phyloP scores from a whole-genome alignment of 106 monocot genomes.

The Cymbidium sinense region DNA sequence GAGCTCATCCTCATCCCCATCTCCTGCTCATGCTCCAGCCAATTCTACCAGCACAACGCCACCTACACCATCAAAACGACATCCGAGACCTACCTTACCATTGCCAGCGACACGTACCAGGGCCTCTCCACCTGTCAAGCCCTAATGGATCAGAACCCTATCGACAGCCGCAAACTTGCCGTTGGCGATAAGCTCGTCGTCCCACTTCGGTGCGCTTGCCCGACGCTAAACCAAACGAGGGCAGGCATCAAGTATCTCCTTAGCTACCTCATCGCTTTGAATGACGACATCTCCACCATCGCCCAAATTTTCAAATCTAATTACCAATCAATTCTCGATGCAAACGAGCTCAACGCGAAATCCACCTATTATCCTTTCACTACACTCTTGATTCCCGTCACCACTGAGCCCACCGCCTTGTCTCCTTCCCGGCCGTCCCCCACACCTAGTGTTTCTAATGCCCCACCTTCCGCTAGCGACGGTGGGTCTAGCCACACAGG shows the following conservation, averaged over 20 bases:
- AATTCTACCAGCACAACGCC: slow-evolving; percentile 67
- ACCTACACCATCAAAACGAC: slow-evolving; percentile 27
- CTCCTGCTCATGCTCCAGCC: slow-evolving; percentile 33
- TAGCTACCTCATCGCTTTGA: slow-evolving; percentile 40
- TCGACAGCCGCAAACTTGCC: slow-evolving; percentile 18
- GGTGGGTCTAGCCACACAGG: slow-evolving; percentile 4
- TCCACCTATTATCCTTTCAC: slow-evolving; percentile 52
- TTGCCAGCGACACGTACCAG: slow-evolving; percentile 77
- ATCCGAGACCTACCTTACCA: slow-evolving; percentile 38
- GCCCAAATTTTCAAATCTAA: slow-evolving; percentile 30
- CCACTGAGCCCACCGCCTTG: slow-evolving; percentile 25
- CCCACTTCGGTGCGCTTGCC: slow-evolving; percentile 84
- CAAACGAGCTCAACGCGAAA: slow-evolving; percentile 31
- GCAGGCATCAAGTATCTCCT: slow-evolving; percentile 50
- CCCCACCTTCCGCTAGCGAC: slow-evolving; percentile 5
- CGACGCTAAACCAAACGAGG: slow-evolving; percentile 34
- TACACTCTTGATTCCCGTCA: slow-evolving; percentile 60
- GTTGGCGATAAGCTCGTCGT: slow-evolving; percentile 22
- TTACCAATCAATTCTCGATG: slow-evolving; percentile 24
- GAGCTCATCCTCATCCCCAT: slow-evolving; percentile 40
- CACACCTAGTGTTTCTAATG: slow-evolving; percentile 10
- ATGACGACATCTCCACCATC: slow-evolving; percentile 38
- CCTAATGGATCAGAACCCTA: slow-evolving; percentile 68
- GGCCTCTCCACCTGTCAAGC: slow-evolving; percentile 84
- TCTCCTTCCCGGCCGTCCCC: slow-evolving; percentile 10